These are phyloP conservation scores for Calvatia gigantea DNA, from an alignment of 768 basidiomycete species.

Conservation along the genomic window DNA sequence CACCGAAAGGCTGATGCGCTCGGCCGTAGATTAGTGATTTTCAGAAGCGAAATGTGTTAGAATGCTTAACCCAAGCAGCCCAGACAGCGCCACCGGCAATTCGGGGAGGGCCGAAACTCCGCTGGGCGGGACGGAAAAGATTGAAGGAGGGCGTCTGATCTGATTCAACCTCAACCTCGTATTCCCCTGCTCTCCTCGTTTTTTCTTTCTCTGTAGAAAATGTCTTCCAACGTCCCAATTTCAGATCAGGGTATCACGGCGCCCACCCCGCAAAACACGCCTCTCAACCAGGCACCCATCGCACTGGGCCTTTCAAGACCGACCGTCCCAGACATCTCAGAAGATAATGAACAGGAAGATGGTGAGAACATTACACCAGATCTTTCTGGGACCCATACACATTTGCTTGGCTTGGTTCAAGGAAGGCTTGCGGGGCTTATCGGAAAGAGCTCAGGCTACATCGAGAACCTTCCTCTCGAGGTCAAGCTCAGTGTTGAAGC, in stretches of 20 bases:
- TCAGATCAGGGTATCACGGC: conserved; percentile 59
- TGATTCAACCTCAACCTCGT: not conserved
- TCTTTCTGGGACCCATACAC: conserved; percentile 46
- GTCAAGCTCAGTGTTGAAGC: conserved; percentile 86
- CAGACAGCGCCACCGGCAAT: not conserved
- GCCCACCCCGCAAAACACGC: conserved; percentile 95
- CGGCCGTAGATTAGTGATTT: too few relatives aligned
- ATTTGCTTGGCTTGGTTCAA: conserved; percentile 85
- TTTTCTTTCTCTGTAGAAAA: conserved; percentile 24
- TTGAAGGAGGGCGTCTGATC: conserved; percentile 10
- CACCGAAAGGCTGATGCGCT: too few relatives aligned
- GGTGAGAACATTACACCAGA: conserved; percentile 36
- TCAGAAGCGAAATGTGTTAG: too few relatives aligned
- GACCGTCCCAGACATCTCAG: conserved; percentile 82
- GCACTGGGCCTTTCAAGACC: conserved; percentile 78
- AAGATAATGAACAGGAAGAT: conserved; percentile 72
- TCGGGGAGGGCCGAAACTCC: conserved; percentile 16
- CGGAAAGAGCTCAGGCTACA: conserved; percentile 92
- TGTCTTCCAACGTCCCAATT: conserved; percentile 73
- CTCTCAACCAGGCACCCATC: conserved; percentile 79
- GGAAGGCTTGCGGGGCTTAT: conserved; percentile 81
- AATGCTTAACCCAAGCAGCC: too few relatives aligned
- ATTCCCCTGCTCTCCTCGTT: conserved; percentile 12
- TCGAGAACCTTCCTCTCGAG: conserved; percentile 80
- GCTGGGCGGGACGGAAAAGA: conserved; percentile 11